Base-by-base conservation (phyloP, 805 yeast genomes). In the Kodamaea kaohsiungensis region DNA sequence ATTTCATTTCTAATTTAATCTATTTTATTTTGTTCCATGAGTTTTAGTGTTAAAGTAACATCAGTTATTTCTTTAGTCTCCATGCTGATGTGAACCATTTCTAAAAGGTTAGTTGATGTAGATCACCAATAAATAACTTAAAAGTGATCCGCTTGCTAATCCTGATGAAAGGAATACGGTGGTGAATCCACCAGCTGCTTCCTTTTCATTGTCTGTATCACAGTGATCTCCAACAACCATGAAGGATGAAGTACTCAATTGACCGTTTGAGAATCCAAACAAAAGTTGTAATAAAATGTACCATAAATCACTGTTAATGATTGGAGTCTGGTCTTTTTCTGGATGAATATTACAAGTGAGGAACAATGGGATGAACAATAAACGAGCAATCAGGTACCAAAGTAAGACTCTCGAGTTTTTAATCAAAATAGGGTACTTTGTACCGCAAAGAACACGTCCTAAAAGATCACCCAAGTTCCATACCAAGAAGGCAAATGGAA, bases 101-200 rank as follows among this genome's bases (percentile, higher is more conserved):
- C 12, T n/a, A n/a, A n/a, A n/a, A 5, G 16, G 8, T 43, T 17
- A 68, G 30, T 38, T 38, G 2, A 52, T 48, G 43, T 52, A 52
- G 18, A 43, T 53, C 19, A 86, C 92, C 56, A 89, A 77, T 2
- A 83, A 57, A 63, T 91, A 93, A 63, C 96, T 88, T 52, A 85
- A 64, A 0, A 91, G 56, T 55, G 96, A 86, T 3, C 99, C 99
- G 1, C 79, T 73, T 0, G 95, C 84, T 49, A 93, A 77, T 0
- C 97, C 97, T 9, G 84, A 65, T 53, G 92, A 85, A 50, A 92
- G 80, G 59, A 90, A 84, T 18, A 92, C 83, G 0, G 91, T 85
- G 46, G 96, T 86, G 66, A 92, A 89, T 2, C 98, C 98, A 46
- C 97, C 97, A 1, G 98, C 97, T 0, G 97, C 97, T 55, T 89